These are phyloP conservation scores for Rhodamnia rubescens DNA, from an alignment of 345 rosid species.

Conservation along the genomic window DNA sequence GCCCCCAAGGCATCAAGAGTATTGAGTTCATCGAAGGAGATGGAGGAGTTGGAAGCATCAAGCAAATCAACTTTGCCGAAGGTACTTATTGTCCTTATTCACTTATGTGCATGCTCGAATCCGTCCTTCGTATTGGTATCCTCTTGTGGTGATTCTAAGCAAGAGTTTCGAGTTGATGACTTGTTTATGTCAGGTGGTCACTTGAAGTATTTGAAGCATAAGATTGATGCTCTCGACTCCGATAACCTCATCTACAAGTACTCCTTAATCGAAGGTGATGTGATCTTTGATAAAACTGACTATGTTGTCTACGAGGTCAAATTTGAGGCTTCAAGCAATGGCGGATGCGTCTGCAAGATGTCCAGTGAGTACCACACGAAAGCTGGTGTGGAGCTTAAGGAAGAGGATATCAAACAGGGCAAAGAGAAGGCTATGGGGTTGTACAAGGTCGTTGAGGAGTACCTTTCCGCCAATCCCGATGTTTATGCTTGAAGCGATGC, in stretches of 20 bases:
- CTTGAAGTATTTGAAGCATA: neutral
- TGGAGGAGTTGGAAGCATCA: constrained; percentile 2
- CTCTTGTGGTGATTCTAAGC: too few species aligned
- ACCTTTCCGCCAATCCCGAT: neutral
- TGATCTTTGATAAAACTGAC: neutral
- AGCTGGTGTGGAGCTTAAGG: neutral
- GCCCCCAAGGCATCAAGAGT: too few species aligned
- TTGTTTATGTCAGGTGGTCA: neutral
- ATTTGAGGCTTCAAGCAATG: neutral
- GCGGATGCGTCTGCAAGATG: neutral
- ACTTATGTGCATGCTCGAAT: too few species aligned
- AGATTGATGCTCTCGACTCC: neutral
- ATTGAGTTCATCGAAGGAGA: too few species aligned
- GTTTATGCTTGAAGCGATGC: too few species aligned
- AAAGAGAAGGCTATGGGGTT: neutral
- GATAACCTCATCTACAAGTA: neutral
- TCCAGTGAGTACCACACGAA: neutral
- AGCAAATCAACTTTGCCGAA: neutral
- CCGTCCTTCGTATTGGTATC: too few species aligned
- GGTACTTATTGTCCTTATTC: neutral
- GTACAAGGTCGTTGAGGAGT: neutral
- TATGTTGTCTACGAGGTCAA: neutral
- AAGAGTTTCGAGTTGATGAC: too few species aligned
- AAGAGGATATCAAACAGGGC: neutral
- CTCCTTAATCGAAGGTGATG: neutral